Conservation (phyloP, 2,329 filamentous ascomycete genomes). For the Dendryphion nanum region DNA sequence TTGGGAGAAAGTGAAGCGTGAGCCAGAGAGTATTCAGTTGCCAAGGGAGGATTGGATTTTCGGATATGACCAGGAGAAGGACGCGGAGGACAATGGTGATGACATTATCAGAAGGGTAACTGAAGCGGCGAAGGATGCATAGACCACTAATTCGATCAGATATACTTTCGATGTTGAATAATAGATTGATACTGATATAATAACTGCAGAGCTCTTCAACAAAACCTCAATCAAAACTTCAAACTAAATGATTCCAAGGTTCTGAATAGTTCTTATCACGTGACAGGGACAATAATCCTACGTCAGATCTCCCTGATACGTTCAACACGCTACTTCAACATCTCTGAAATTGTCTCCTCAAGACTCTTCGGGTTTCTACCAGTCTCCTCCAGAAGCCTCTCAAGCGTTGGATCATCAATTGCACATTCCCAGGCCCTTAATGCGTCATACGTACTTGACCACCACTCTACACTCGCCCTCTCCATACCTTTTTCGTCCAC, state of each 20-base stretch:
- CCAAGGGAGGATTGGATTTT: slow-evolving; percentile 36
- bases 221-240: too few relatives aligned
- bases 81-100: slow-evolving; percentile 29
- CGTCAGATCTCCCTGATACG: too few relatives aligned
- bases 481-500: slow-evolving; percentile 36
- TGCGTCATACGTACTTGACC: slow-evolving; percentile 47
- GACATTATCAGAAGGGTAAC: slow-evolving; percentile 22
- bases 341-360: not conserved
- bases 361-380: slow-evolving; percentile 32
- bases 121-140: not conserved
- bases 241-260: too few relatives aligned
- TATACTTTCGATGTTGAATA: too few relatives aligned
- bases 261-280: too few relatives aligned
- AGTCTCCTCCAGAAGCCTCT: slow-evolving; percentile 36
- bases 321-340: too few relatives aligned
- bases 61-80: slow-evolving; percentile 26
- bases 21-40: slow-evolving; percentile 28
- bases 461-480: slow-evolving; percentile 44
- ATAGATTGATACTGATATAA: too few relatives aligned
- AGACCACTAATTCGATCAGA: not conserved
- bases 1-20: slow-evolving; percentile 32
- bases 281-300: too few relatives aligned
- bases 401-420: slow-evolving; percentile 42
- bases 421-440: slow-evolving; percentile 43
- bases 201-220: too few relatives aligned